phyloP scores from a whole-genome alignment of 257 asterid species.

The Nicotiana tabacum region DNA sequence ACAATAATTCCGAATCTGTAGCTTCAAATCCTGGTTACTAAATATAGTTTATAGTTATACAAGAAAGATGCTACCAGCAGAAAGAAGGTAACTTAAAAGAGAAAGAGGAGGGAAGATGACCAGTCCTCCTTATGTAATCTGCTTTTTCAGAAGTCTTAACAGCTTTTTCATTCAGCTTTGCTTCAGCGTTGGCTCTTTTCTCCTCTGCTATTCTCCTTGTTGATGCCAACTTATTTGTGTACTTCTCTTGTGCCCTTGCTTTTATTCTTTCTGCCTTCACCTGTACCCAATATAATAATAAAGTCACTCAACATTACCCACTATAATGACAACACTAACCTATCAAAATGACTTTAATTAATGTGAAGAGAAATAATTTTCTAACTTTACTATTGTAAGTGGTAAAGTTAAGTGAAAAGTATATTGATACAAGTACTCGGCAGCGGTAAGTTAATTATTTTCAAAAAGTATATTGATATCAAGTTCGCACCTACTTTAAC shows the following conservation, averaged over 20 bases:
- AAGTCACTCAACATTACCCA: not conserved
- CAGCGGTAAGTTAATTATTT: not conserved
- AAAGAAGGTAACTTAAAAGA: conserved; percentile 47
- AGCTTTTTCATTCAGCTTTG: conserved; percentile 67
- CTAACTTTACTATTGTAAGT: not conserved
- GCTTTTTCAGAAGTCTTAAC: conserved; percentile 62
- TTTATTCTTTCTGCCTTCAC: conserved; percentile 78
- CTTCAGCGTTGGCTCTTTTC: conserved; percentile 75
- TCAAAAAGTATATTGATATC: not conserved
- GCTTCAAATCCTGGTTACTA: not conserved
- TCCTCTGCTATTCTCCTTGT: conserved; percentile 82
- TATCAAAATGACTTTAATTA: not conserved
- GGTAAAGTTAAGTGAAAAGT: not conserved
- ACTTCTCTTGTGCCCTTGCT: conserved; percentile 76
- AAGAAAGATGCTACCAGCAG: conserved; percentile 43
- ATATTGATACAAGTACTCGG: too few relatives aligned
- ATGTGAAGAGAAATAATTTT: not conserved
- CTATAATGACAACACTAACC: not conserved
- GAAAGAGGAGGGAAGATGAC: conserved; percentile 64
- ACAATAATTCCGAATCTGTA: too few relatives aligned
- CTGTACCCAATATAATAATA: not conserved
- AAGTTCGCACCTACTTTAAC: not conserved
- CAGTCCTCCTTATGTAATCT: conserved; percentile 71
- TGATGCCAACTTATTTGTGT: conserved; percentile 57
- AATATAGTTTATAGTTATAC: not conserved